Conservation (phyloP, 2,329 filamentous ascomycete genomes). For the Colletotrichum scovillei region DNA sequence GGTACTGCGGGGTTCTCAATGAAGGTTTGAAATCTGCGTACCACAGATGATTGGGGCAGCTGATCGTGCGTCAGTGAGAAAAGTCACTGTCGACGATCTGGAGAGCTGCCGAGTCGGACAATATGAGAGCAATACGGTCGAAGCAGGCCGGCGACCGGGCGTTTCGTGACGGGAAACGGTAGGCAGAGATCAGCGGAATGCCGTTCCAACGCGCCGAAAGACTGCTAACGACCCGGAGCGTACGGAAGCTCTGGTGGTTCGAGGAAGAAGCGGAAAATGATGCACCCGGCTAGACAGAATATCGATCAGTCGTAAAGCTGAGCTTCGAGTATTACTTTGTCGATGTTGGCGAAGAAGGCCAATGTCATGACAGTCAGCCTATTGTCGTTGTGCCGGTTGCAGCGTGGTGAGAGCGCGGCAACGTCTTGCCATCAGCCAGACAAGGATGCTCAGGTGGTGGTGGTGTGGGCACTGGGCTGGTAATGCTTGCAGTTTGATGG, state of each 20-base stretch:
- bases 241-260: background rate
- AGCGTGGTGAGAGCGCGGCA: constrained; percentile 7
- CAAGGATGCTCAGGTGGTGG: constrained; percentile 29
- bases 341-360: background rate
- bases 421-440: background rate
- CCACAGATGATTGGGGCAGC: background rate
- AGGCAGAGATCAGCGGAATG: background rate
- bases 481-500: constrained; percentile 22
- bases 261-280: background rate
- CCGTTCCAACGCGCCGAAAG: constrained; percentile 1
- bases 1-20: constrained; percentile 1
- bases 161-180: constrained; percentile 5
- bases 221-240: background rate
- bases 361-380: constrained; percentile 5
- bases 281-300: background rate
- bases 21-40: constrained; percentile 20
- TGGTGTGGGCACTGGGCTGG: constrained; percentile 26
- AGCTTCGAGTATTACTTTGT: background rate
- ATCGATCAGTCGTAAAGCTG: background rate
- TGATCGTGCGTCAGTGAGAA: background rate
- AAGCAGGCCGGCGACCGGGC: background rate
- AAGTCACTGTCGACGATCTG: background rate
- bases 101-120: background rate
- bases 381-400: constrained; percentile 16
- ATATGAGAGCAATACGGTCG: background rate